A percentile compares a stretch with the other conserved stretches of the same genome.
Conservation (phyloP, 345 rosid genomes). For the Citrus mangshanensis region DNA sequence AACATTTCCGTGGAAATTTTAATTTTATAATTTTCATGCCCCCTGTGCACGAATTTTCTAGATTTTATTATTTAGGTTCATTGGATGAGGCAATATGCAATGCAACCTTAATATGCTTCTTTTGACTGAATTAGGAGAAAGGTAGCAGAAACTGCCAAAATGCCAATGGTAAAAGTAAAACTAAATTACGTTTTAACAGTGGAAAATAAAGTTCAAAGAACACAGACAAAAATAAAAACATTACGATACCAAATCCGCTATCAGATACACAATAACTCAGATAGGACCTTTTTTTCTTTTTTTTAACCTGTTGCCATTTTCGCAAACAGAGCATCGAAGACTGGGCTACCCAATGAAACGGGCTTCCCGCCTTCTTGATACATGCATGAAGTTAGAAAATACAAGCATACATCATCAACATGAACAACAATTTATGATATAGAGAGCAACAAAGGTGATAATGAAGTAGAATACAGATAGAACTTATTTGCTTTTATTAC, state of each 20-base stretch:
- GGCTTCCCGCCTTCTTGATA: background rate
- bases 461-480: background rate
- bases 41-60: background rate
- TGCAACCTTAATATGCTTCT: background rate
- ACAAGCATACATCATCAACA: background rate
- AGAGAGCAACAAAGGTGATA: background rate
- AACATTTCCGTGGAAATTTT: too few relatives aligned
- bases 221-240: too few relatives aligned
- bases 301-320: background rate
- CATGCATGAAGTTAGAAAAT: background rate
- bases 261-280: too few relatives aligned
- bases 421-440: background rate
- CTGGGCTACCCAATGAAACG: background rate
- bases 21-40: too few relatives aligned
- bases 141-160: background rate
- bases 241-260: too few relatives aligned
- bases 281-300: too few relatives aligned
- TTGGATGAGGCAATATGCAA: background rate
- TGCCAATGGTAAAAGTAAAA: too few relatives aligned
- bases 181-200: background rate
- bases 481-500: conserved; percentile 1
- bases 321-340: background rate
- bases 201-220: too few relatives aligned
- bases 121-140: background rate
- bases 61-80: background rate